Conservation (phyloP, 116 monocot genomes). For the Posidonia oceanica region DNA sequence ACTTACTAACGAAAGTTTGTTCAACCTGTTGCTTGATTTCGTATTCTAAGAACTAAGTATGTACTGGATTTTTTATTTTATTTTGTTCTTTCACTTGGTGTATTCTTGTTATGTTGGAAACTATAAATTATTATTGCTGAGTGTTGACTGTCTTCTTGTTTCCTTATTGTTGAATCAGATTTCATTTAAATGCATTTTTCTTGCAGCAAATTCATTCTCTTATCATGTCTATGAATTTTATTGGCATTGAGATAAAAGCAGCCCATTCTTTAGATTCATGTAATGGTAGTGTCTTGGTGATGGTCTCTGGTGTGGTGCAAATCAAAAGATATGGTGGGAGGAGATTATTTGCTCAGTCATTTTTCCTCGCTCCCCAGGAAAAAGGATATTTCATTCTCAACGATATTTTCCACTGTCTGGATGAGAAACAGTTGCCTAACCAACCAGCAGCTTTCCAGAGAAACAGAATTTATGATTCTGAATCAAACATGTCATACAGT, state of each 20-base stretch:
- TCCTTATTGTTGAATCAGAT: not conserved
- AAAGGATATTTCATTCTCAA: constrained; percentile 90
- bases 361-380: constrained; percentile 91
- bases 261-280: constrained; percentile 70
- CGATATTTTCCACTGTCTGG: constrained; percentile 44
- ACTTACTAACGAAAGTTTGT: too few species aligned
- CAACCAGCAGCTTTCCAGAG: constrained; percentile 5
- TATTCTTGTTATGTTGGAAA: not conserved
- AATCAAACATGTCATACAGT: not conserved
- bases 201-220: constrained; percentile 83
- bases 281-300: constrained; percentile 70
- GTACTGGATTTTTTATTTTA: too few species aligned
- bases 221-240: constrained; percentile 51
- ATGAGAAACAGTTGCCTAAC: constrained; percentile 17
- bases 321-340: constrained; percentile 24
- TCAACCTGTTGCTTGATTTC: not conserved
- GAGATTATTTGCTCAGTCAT: constrained; percentile 76
- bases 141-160: not conserved
- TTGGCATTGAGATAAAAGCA: constrained; percentile 67
- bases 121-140: not conserved
- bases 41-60: too few species aligned
- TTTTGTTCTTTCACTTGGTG: not conserved
- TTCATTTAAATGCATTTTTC: not conserved
- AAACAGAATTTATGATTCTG: constrained; percentile 4
- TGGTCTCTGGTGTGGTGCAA: constrained; percentile 25